Conservation (phyloP, 176 grass and related monocot species). For the Oryza coarctata region DNA sequence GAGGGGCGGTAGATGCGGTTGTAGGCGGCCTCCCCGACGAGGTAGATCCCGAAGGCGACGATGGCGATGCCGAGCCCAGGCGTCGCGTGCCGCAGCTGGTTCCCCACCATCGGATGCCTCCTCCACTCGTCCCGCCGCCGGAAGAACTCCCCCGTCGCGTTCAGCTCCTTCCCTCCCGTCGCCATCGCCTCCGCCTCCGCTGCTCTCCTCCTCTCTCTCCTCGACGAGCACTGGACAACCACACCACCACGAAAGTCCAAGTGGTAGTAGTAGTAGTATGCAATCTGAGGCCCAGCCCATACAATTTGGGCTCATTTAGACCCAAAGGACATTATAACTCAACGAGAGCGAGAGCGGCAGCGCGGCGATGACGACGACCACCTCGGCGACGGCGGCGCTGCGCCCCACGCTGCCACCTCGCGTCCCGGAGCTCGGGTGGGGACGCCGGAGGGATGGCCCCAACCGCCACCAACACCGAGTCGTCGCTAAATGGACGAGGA, state of each 20-base stretch:
- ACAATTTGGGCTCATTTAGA: neutral
- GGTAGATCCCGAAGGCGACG: slow-evolving; percentile 95
- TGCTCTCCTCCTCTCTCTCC: neutral
- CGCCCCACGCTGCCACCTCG: slow-evolving; percentile 11
- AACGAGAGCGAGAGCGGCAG: neutral
- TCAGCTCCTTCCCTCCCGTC: slow-evolving; percentile 60
- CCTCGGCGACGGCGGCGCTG: slow-evolving; percentile 14
- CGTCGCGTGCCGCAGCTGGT: slow-evolving; percentile 76
- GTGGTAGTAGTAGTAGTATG: neutral
- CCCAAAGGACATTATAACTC: no score
- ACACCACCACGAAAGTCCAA: slow-evolving; percentile 26
- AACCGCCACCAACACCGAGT: neutral
- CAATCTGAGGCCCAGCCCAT: slow-evolving; percentile 4
- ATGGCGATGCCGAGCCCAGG: slow-evolving; percentile 92
- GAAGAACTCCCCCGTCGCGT: slow-evolving; percentile 94
- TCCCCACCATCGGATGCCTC: slow-evolving; percentile 73
- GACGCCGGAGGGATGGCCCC: neutral
- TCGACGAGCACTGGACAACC: neutral
- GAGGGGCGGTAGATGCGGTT: slow-evolving; percentile 57
- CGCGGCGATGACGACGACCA: slow-evolving; percentile 7
- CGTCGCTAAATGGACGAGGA: slow-evolving; percentile 4
- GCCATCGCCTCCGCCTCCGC: slow-evolving; percentile 43
- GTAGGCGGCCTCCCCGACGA: slow-evolving; percentile 87
- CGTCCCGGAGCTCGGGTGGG: neutral
- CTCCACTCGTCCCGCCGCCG: slow-evolving; percentile 88